Evolutionary conservation across 2,329 filamentous ascomycete genomes (phyloP).

Genomic region (Penicillium brevicompactum): DNA sequence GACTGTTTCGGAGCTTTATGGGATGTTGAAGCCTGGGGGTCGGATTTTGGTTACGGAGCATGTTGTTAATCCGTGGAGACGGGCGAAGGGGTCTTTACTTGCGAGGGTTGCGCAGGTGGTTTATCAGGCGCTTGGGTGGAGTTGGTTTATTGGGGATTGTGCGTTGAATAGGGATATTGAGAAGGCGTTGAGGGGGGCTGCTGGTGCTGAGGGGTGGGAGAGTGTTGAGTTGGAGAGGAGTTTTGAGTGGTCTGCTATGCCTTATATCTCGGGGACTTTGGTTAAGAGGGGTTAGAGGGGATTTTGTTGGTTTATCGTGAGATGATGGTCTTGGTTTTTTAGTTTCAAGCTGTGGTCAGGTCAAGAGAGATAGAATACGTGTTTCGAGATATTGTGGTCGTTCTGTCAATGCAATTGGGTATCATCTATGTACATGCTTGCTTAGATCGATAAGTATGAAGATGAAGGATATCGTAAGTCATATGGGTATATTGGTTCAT

Average conservation of each 20-base stretch:
- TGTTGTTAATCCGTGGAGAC: slow-evolving; percentile 54
- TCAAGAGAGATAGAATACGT: neutral
- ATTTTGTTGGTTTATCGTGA: neutral
- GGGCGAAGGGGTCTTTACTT: slow-evolving; percentile 47
- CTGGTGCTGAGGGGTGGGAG: slow-evolving; percentile 52
- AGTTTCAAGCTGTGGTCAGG: neutral
- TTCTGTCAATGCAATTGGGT: slow-evolving; percentile 14
- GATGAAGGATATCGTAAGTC: neutral
- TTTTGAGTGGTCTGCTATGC: slow-evolving; percentile 41
- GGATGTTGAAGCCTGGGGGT: slow-evolving; percentile 57
- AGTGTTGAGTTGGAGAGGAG: slow-evolving; percentile 48
- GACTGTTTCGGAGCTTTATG: slow-evolving; percentile 52
- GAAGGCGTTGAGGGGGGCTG: slow-evolving; percentile 45
- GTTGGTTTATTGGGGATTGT: slow-evolving; percentile 56
- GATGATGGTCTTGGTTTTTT: neutral
- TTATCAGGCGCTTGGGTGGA: slow-evolving; percentile 52
- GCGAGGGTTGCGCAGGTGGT: slow-evolving; percentile 51
- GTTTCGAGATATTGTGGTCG: neutral
- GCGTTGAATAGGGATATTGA: slow-evolving; percentile 53
- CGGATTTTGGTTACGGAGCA: slow-evolving; percentile 59
- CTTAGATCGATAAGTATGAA: neutral
- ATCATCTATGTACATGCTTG: slow-evolving; percentile 14
- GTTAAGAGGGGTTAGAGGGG: slow-evolving; percentile 34
- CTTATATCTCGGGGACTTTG: slow-evolving; percentile 45
- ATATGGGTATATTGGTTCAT: neutral